Conservation (phyloP, 1,284 basidiomycete genomes). For the Ganoderma sp. region DNA sequence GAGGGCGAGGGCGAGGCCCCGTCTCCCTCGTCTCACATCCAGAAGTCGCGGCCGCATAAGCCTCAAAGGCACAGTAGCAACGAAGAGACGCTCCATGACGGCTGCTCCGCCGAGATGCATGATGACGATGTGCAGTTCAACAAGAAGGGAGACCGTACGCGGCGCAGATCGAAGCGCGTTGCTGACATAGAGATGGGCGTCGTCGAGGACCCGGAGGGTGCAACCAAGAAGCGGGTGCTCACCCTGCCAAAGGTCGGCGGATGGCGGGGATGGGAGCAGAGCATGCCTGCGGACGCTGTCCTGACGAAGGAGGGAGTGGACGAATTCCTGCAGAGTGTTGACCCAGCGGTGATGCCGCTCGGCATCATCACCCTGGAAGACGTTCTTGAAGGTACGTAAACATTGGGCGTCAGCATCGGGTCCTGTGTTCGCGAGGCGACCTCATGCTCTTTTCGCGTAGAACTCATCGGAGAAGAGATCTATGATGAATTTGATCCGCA, state of each 20-base stretch:
- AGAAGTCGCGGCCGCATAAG: slow-evolving; percentile 31
- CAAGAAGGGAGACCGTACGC: slow-evolving; percentile 33
- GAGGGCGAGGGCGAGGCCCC: slow-evolving; percentile 44
- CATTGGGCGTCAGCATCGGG: neutral
- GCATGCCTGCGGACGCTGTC: slow-evolving; percentile 84
- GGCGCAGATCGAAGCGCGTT: slow-evolving; percentile 31
- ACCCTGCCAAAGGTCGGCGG: slow-evolving; percentile 39
- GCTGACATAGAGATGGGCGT: slow-evolving; percentile 49
- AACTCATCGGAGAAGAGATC: slow-evolving; percentile 89
- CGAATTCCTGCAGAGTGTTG: slow-evolving; percentile 79
- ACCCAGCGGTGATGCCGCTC: slow-evolving; percentile 77
- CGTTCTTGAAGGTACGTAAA: slow-evolving; percentile 76
- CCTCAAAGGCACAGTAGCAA: slow-evolving; percentile 40
- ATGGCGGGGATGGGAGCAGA: slow-evolving; percentile 67
- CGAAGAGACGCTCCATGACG: slow-evolving; percentile 44
- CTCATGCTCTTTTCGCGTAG: slow-evolving; percentile 45
- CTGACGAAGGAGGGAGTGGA: slow-evolving; percentile 72
- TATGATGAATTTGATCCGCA: slow-evolving; percentile 86
- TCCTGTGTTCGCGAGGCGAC: slow-evolving; percentile 9
- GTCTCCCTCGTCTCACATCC: slow-evolving; percentile 28
- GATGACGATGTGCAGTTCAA: slow-evolving; percentile 36
- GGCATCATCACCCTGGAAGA: slow-evolving; percentile 95
- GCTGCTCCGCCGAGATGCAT: slow-evolving; percentile 37
- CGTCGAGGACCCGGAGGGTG: slow-evolving; percentile 39
- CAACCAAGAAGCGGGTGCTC: slow-evolving; percentile 50